These are phyloP conservation scores for Phlyctochytrium bullatum DNA, from an alignment of 192 early-diverging fungal genomes.

Conservation along the genomic window DNA sequence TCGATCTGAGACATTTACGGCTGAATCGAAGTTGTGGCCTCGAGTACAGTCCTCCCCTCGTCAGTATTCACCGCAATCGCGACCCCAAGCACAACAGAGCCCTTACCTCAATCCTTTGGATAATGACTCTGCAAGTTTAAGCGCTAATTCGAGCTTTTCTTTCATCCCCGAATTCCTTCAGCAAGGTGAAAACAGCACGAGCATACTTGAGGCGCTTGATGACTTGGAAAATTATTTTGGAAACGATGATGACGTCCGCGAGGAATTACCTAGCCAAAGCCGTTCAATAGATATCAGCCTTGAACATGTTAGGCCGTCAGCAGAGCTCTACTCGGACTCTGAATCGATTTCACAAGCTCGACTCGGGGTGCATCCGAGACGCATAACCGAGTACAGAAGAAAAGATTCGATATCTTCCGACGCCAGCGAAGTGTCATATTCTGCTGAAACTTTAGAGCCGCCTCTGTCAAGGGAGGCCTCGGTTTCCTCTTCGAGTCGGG, in stretches of 20 bases:
- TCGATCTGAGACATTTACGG: background rate
- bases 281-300: conserved; percentile 1
- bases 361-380: conserved; percentile 2
- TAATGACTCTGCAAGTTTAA: background rate
- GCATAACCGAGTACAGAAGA: conserved; percentile 3
- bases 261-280: background rate
- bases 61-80: background rate
- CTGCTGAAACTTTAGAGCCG: conserved; percentile 18
- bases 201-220: conserved; percentile 23
- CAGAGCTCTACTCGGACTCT: background rate
- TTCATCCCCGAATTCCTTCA: conserved; percentile 12
- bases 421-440: conserved; percentile 23
- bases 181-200: conserved; percentile 10
- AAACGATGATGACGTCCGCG: conserved; percentile 3
- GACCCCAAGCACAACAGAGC: background rate
- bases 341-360: background rate
- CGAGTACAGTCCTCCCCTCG: background rate
- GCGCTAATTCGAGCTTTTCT: background rate
- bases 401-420: conserved; percentile 11
- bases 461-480: conserved; percentile 20
- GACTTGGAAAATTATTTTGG: conserved; percentile 36
- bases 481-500: conserved; percentile 13
- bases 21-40: too few relatives aligned
- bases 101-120: background rate
- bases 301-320: background rate